Base-by-base conservation (phyloP, 2,329 filamentous ascomycete genomes). In the Fusarium sp. region DNA sequence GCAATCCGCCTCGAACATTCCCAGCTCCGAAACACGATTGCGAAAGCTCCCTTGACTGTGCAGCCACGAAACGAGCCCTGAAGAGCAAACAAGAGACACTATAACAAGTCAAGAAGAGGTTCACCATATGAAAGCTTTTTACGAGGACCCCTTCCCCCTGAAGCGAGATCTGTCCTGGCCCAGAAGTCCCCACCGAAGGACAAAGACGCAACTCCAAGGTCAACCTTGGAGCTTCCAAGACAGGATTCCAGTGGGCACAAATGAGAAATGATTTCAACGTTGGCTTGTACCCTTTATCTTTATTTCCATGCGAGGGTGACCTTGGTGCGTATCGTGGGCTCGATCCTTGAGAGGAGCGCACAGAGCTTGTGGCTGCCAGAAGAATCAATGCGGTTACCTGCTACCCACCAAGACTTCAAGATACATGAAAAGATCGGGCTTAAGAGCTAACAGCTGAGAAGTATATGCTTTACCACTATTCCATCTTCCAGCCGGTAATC, bases 221-320 rank as follows among this genome's bases (percentile, higher is more conserved):
- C 23, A 25, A 12, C 10, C 15, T 14, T 11, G 11, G 18, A 29
- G 19, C 15, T n/a, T 27, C 10, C 8, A 5, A 35, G 4, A n/a
- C 23, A 33, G 7, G 6, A 2, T 21, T 15, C n/a, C 12, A 21
- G 2, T 2, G 16, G 7, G 5, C 18, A 16, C 9, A 3, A 10
- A 4, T 2, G 3, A 27, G 15, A 2, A 10, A 19, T 3, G 1
- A 25, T 10, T 1, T 3, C 21, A 6, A 4, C 1, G 14, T 11
- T 3, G 5, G 15, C 2, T 14, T 29, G 11, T 16, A 4, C 2
- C 16, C 4, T 19, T 10, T 15, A 10, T 33, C 16, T 15, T 25
- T 3, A 5, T 18, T 15, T 21, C 7, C 19, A 9, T 11, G 19
- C 4, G n/a, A 27, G 19, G 5, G 10, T 27, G 10, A 9, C 4